Conservation (phyloP, 257 asterid species). For the Solanum paucissectum region DNA sequence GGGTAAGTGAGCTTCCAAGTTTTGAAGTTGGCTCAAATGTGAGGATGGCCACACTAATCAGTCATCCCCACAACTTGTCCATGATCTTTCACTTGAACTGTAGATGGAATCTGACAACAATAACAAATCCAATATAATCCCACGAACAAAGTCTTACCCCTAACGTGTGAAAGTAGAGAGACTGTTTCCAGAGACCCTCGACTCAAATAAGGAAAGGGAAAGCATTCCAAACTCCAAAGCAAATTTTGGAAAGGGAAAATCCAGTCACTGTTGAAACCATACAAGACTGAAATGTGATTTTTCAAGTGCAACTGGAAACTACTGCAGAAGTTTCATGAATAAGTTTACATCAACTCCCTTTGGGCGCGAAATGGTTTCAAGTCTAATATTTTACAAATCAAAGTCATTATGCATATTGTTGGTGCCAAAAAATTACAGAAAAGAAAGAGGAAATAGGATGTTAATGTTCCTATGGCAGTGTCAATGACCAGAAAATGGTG, state of each 20-base stretch:
- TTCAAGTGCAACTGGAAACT: not conserved
- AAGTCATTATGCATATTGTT: not conserved
- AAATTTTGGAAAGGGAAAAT: not conserved
- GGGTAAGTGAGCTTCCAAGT: not conserved
- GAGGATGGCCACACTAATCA: not conserved
- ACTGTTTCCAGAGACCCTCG: not conserved
- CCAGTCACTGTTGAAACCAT: not conserved
- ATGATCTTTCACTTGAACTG: not conserved
- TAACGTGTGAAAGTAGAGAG: rapidly evolving
- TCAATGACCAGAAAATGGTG: not conserved
- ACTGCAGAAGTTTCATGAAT: not conserved
- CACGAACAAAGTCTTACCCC: not conserved
- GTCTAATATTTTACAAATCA: not conserved
- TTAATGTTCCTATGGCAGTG: not conserved
- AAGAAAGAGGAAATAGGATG: not conserved
- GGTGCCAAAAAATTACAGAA: not conserved
- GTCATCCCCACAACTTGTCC: not conserved
- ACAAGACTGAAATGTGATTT: not conserved
- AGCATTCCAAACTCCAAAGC: not conserved
- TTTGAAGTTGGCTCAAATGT: not conserved
- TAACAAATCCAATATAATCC: not conserved
- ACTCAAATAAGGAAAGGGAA: not conserved
- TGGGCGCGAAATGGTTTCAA: not conserved
- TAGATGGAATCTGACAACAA: not conserved
- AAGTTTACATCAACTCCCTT: not conserved